A percentile compares a stretch with the other conserved stretches of the same genome.
These are phyloP conservation scores for Acanthamoeba lenticulata DNA, from an alignment of 208 protist genomes.

Conservation along the genomic window DNA sequence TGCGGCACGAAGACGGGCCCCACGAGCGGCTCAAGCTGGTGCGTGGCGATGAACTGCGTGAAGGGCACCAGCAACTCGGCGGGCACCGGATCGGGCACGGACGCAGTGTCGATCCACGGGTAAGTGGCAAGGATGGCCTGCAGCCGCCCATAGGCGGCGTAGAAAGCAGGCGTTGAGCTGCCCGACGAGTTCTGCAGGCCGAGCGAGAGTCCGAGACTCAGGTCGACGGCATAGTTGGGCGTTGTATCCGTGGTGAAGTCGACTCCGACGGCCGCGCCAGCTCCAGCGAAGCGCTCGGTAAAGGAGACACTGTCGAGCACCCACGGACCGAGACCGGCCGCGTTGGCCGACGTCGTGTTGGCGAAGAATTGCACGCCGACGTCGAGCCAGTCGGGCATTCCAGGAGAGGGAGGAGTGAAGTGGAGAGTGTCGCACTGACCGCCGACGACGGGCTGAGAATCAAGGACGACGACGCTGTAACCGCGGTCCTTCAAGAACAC, in stretches of 20 bases:
- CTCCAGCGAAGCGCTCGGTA: slow-evolving; percentile 29
- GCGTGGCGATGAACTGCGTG: slow-evolving; percentile 24
- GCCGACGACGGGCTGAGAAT: background rate
- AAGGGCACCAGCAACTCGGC: slow-evolving; percentile 27
- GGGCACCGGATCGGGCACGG: background rate
- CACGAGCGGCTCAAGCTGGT: slow-evolving; percentile 30
- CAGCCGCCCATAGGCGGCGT: background rate
- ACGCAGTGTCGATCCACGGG: slow-evolving; percentile 39
- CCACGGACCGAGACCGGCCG: background rate
- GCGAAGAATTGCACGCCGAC: slow-evolving; percentile 42
- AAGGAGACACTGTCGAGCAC: slow-evolving; percentile 11
- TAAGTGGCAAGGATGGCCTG: background rate
- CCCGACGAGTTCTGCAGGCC: background rate
- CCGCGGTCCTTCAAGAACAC: slow-evolving; percentile 41
- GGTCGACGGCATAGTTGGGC: background rate
- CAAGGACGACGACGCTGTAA: slow-evolving; percentile 30
- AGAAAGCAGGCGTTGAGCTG: background rate
- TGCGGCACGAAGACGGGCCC: background rate
- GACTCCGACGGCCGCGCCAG: background rate
- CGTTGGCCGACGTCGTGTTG: slow-evolving; percentile 31
- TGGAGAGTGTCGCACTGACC: slow-evolving; percentile 42
- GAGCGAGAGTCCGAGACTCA: background rate
- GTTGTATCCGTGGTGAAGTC: slow-evolving; percentile 7
- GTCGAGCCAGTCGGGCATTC: slow-evolving; percentile 8
- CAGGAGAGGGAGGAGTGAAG: background rate